Conservation (phyloP, 371 early-diverging fungal genomes). For the Mucor circinelloides region DNA sequence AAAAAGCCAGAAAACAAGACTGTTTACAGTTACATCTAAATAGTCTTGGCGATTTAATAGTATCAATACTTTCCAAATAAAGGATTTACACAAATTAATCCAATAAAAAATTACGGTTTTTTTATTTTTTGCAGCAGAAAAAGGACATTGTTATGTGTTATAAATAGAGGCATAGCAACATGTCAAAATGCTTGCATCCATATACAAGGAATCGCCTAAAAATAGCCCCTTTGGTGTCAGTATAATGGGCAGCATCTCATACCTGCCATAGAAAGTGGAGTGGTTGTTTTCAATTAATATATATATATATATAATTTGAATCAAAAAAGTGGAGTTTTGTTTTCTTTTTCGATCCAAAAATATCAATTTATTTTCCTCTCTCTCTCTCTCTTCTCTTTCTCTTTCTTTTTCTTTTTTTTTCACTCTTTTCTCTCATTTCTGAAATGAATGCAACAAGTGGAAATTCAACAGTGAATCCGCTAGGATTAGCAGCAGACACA, state of each 20-base stretch:
- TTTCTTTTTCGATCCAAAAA: not conserved
- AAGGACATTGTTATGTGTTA: no score
- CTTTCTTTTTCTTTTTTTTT: not conserved
- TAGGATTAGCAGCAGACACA: conserved; percentile 11
- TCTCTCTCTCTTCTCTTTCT: not conserved
- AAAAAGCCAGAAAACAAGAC: not conserved
- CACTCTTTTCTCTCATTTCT: not conserved
- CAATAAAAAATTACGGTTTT: no score
- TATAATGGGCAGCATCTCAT: no score
- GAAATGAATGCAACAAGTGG: conserved; percentile 6
- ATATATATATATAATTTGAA: no score
- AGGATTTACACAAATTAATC: not conserved
- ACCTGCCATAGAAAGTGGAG: not conserved
- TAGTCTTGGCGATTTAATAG: not conserved
- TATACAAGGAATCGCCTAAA: no score
- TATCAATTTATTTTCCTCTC: not conserved
- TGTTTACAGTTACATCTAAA: not conserved
- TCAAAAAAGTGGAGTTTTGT: not conserved
- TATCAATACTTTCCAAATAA: not conserved
- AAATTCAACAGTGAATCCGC: conserved; percentile 10
- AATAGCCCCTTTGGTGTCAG: no score
- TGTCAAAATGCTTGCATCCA: no score
- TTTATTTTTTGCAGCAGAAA: no score
- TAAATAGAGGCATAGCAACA: no score
- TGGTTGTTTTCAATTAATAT: not conserved